Evolutionary conservation across 371 early-diverging fungal genomes (phyloP).

Genomic region (Cokeromyces recurvatus): DNA sequence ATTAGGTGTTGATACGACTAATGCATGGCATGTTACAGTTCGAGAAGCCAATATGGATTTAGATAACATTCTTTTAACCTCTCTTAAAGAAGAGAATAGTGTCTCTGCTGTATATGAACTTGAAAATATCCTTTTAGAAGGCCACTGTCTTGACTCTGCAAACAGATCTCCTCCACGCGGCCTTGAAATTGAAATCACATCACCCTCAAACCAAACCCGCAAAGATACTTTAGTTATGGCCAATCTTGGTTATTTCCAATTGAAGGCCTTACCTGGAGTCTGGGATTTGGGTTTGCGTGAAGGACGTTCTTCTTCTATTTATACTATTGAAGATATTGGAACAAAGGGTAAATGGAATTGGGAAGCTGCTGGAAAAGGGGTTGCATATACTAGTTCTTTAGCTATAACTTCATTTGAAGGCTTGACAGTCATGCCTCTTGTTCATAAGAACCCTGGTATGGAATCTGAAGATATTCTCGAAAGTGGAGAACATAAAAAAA

Average conservation of each 20-base stretch:
- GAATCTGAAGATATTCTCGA: conserved; percentile 71
- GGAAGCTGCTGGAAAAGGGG: conserved; percentile 6
- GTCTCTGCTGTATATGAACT: conserved; percentile 79
- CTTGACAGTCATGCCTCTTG: conserved; percentile 69
- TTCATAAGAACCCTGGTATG: conserved; percentile 76
- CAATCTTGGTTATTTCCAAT: conserved; percentile 92
- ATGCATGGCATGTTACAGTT: conserved; percentile 87
- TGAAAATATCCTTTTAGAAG: conserved; percentile 83
- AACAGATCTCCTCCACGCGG: conserved; percentile 78
- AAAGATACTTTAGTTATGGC: conserved; percentile 95
- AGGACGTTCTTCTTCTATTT: conserved; percentile 79
- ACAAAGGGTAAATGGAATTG: conserved; percentile 42
- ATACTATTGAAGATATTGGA: conserved; percentile 65
- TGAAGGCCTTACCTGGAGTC: conserved; percentile 88
- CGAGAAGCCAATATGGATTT: conserved; percentile 79
- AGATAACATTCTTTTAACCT: conserved; percentile 79
- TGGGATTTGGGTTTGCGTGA: conserved; percentile 78
- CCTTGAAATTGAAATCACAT: conserved; percentile 73
- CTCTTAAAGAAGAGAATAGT: conserved; percentile 35
- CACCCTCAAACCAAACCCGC: conserved; percentile 36
- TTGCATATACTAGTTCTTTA: conserved; percentile 36
- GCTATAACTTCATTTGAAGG: conserved; percentile 80
- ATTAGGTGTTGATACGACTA: conserved; percentile 77
- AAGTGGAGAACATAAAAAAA: conserved; percentile 15
- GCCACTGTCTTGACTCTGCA: conserved; percentile 74